Base-by-base conservation (phyloP, 805 yeast genomes). In the Torulaspora maleeae region DNA sequence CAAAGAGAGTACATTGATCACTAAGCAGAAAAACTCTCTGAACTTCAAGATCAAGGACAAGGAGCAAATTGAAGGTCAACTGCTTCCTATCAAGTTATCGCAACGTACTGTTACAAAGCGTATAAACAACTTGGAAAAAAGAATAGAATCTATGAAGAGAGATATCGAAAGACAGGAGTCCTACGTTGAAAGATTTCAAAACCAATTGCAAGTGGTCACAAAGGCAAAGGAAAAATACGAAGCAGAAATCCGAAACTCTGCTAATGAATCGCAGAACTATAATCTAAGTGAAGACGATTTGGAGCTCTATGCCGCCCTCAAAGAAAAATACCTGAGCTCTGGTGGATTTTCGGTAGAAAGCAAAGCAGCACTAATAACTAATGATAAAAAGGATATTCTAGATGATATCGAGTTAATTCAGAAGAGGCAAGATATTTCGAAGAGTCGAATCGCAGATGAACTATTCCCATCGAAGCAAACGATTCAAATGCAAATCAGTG, bases 61-160 rank as follows among this genome's bases (percentile, higher is more conserved):
- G 13, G 82, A 78, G 33, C 60, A 64, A 5, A 48, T 69, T 29
- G 65, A 69, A 22, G 61, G 77, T 24, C 73, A 74, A 5, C 54
- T 85, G 41, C 72, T 84, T 24, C 95, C 95, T 1, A 59, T 83
- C 4, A 74, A 73, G 27, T 77, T 87, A 6, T 80, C 79, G 49
- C 74, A 75, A 44, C 69, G 70, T 9, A 70, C 82, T 8, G 54
- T 77, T 0, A 53, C 59, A 9, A 71, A 71, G 39, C 82, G 80
- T 50, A 66, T 80, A 2, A 55, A 58, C 5, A 73, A 73, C 29
- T 69, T 73, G 37, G 72, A 72, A 39, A 69, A 68, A 29, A 77
- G 81, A 58, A 67, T 78, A 4, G 68, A 64, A 22, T 78, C 79
- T 36, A 61, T 86, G 16, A 48, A 64, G 2, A 59, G 58, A 2